Evolutionary conservation across 768 basidiomycete species (phyloP).

Genomic region (Boletus rubescentipes): DNA sequence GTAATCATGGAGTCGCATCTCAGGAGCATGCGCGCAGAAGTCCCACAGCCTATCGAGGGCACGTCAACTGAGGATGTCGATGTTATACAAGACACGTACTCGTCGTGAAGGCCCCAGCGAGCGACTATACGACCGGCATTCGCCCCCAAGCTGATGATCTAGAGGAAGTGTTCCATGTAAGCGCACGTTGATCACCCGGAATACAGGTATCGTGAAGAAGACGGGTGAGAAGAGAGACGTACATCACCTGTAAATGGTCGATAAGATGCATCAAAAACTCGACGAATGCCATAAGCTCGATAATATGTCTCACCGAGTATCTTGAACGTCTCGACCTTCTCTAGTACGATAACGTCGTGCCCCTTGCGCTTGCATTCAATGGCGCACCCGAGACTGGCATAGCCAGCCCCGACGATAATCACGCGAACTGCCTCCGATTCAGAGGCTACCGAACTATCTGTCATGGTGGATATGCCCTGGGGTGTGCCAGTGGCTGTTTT

Average conservation of each 20-base stretch:
- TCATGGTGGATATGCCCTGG: neutral
- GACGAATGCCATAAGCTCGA: neutral
- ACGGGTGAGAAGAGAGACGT: neutral
- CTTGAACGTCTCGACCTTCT: constrained; percentile 18
- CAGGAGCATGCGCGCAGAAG: constrained; percentile 12
- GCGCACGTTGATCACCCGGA: neutral
- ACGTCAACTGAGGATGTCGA: neutral
- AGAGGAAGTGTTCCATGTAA: neutral
- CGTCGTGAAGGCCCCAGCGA: constrained; percentile 31
- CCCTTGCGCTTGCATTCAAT: constrained; percentile 29
- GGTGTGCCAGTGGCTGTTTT: too few relatives aligned
- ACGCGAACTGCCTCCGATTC: neutral
- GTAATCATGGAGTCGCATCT: constrained; percentile 18
- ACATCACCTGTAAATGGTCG: neutral
- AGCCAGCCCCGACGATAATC: constrained; percentile 29
- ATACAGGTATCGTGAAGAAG: neutral
- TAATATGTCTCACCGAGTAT: constrained; percentile 12
- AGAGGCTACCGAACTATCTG: neutral
- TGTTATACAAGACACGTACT: neutral
- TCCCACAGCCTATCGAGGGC: constrained; percentile 16
- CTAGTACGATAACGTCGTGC: constrained; percentile 28
- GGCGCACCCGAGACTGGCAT: constrained; percentile 29
- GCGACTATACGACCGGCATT: constrained; percentile 30
- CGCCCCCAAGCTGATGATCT: constrained; percentile 22
- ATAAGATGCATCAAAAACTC: neutral